Evolutionary conservation across 2,329 filamentous ascomycete genomes (phyloP), one percentile per base, ranked within the genome.

Genomic region (Aspergillus sojae): DNA sequence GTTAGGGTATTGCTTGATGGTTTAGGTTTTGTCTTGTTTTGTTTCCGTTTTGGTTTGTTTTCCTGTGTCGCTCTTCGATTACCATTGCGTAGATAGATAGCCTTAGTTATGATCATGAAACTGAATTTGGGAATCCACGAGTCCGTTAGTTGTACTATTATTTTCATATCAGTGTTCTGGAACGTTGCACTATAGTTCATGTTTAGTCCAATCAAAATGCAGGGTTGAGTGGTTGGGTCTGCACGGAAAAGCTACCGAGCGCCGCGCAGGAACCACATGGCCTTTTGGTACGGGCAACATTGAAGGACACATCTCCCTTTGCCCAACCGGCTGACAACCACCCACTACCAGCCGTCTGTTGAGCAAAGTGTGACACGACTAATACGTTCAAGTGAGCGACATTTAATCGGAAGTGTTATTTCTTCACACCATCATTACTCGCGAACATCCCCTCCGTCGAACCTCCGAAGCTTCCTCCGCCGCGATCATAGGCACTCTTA

Each of bases 181-280:
- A 50, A 21, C 19, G n/a, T 52, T 32, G 48, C 5, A n/a, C 16
- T 52, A 52, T 52, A 50, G 46, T 28, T 50, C 26, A 16, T 14
- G 11, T 36, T 23, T 55, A 39, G 34, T 19, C 34, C 34, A 55
- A 55, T 55, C 30, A 55, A 32, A 55, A 39, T 6, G n/a, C n/a
- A 39, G 11, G 12, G 14, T 36, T 34, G 32, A 11, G 32, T 39
- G 28, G 19, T 36, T 55, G 34, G 52, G 52, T 39, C 21, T 55
- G 52, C 32, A 26, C 52, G 52, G 32, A 39, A 55, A 55, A 39
- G 52, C 32, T 55, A 55, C 52, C 32, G 32, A 39, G 52, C 39
- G 55, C 54, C 53, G 32, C 45, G 23, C 26, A 39, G 36, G 50
- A 57, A 65, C 60, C 63, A 65, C 63, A 65, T 65, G 63, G 60